Base-by-base conservation (phyloP, 2,329 filamentous ascomycete species). In the Neopestalotiopsis sp. region DNA sequence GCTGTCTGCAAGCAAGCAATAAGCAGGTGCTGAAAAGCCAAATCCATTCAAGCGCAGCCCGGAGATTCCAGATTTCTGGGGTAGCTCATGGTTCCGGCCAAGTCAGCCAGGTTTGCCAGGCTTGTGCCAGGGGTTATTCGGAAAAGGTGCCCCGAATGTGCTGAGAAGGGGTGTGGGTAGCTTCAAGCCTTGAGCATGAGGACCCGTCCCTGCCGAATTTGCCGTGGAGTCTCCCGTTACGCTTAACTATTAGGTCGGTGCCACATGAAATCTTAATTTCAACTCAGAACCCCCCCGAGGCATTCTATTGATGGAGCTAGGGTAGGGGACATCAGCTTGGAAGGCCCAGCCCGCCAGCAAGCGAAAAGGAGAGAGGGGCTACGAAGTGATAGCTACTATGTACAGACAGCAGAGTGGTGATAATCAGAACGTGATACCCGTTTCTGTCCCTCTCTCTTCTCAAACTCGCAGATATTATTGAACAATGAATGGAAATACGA, bases 231-330 rank as follows among this genome's bases (percentile, higher is more conserved):
- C 34, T 20, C 17, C 59, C 14, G 59, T 62, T 62, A 62, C 59
- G 59, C 59, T 62, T 62, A 62, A 62, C n/a, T 34, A 62, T 17
- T 32, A 34, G 59, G 32, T n/a, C 32, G 59, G 59, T 62, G 30
- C 59, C n/a, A 34, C 32, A 62, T 20, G 30, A 28, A 59, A 59
- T 59, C 57, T 59, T 30, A 59, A 59, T 59, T n/a, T 59, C 12
- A 59, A 30, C 49, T 34, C 12, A 12, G 20, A 30, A 20, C 56
- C 24, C 56, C 56, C 24, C 42, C 13, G 42, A 49, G 45, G 10
- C n/a, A 24, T 17, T 52, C 45, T 52, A 24, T 52, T 52, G 45
- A 52, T 2, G 17, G 13, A 52, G 17, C 9, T 9, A 24, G 17
- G 42, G 45, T 20, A 49, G 42, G n/a, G n/a, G 14, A 49, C 42